Base-by-base conservation (phyloP, 441 rosid species). In the Jatropha multifida region DNA sequence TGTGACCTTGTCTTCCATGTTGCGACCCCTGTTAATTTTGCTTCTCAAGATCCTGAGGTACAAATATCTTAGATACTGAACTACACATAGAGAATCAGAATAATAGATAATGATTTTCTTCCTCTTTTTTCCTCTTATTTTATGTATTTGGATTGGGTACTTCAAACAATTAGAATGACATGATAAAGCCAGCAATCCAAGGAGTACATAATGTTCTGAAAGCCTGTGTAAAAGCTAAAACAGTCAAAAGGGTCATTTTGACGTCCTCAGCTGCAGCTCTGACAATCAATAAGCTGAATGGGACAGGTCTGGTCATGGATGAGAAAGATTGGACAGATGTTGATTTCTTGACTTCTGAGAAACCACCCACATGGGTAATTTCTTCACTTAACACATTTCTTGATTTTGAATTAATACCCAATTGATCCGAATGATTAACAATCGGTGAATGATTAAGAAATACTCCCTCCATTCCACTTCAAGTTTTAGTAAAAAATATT, bases 21-120 rank as follows among this genome's bases (percentile, higher is more conserved):
- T 20, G 99, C 98, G 17, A 92, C 97, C 1, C 99, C 99, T 0
- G 92, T 93, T 76, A 86, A 89, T 82, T 93, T 94, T 71, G 85
- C 90, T 69, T 90, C 99, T 38, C n/a, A 90, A 63, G 99, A 94
- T 81, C 99, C 99, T 0, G 97, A 94, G 98, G 99, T 90, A 69
- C 23, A 4, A 9, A 55, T 6, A 42, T 23, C 13, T 48, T 62
- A 4, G 10, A 44, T 6, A 4, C 48, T 44, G 10, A 44, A 44
- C 9, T 42, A 42, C 6, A 42, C 46, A 42, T 42, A 42, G 23
- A 23, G 23, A 23, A 32, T 32, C 32, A 32, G 32, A 32, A 32
- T 32, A 32, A 32, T 32, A 32, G 32, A 32, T 32, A 32, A 32
- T 32, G 32, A 32, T 32, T 32, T 32, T 32, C 32, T 32, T 32